Evolutionary conservation across 1,139 yeast species (phyloP), one percentile per base, ranked within the genome.

Genomic region (Saccharomyces hybrid): DNA sequence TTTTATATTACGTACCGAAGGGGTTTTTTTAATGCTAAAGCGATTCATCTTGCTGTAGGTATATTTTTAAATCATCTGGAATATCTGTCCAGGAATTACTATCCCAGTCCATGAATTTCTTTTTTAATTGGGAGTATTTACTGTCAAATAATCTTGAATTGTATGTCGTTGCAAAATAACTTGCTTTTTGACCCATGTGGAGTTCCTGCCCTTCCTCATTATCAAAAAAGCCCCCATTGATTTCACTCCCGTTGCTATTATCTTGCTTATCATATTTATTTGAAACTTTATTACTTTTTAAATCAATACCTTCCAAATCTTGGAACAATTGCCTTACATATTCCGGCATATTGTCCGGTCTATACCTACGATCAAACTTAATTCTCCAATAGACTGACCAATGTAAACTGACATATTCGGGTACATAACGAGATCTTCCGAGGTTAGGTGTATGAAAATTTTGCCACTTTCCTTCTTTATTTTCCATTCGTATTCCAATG

Each of bases 301-400:
- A 61, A 38, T 59, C 53, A 2, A 55, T 55, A 0, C 72, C 73
- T n/a, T 67, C 58, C 26, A 64, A 59, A 11, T 65, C 61, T 7
- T 57, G 50, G 6, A 66, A 51, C n/a, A 71, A 46, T 3, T 61
- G 58, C 31, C 56, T 49, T 2, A 64, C 65, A 55, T 71, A 72
- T 2, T 54, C 48, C 0, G 81, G 80, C n/a, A 82, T 53, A 59
- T 80, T 80, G 0, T 53, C 53, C 0, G 84, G 84, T 2, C 65
- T 53, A 57, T 80, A 80, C 58, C 76, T 80, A 41, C 64, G 54
- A 51, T 76, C 71, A 57, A 70, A 75, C 57, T 74, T 80, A 55
- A 78, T 63, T 57, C 84, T 71, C 79, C 83, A 83, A 57, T 73
- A 74, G 0, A 82, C 75, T 52, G 87, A 82, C 88, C 88, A 83